Evolutionary conservation across 2,329 filamentous ascomycete genomes (phyloP), one percentile per base, ranked within the genome.

Genomic region (Diaporthe sp.): DNA sequence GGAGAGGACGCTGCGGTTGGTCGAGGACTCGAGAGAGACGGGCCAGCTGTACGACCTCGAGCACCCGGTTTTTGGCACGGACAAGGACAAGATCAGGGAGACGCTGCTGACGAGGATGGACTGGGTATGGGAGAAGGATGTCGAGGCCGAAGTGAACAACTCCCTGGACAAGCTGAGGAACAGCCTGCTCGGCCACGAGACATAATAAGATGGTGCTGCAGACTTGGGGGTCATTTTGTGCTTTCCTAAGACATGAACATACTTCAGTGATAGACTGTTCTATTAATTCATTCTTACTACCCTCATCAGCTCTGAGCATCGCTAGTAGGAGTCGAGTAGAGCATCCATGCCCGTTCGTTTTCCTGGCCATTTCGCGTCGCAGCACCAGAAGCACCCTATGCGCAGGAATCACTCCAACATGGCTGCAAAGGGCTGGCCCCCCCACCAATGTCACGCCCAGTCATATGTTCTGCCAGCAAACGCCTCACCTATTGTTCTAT

Each of bases 1-100:
- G 5, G 84, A 87, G 15, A 81, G 89, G 9, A 86, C 84, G 8
- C 87, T 90, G 76, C 85, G 85, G 79, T 80, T 90, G 0, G 88
- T 90, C 0, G 81, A 84, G 9, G 90, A 85, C 57, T 91, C 89
- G 73, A 84, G 84, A 53, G 83, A 88, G 34, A 84, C 84, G 28
- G 87, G 79, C 0, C 80, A 83, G 73, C 73, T 88, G 22, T 88
- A 90, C 78, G 83, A 90, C 19, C 49, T 77, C 19, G 73, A 77
- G 70, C 73, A 77, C 28, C 73, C 76, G 1, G 57, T 17, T 2
- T 73, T 73, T 15, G 76, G 76, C 9, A 51, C 53, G 1, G 76
- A 77, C 62, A 77, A 77, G 49, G 70, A 58, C 6, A 77, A 75
- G 49, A 17, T 77, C 22, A 71, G n/a, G 55, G 76, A 73, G 73